Percentiles rank a stretch among this genome's conserved stretches.
These are phyloP conservation scores for Casuarina glauca DNA, from an alignment of 306 rosid species.

Conservation along the genomic window DNA sequence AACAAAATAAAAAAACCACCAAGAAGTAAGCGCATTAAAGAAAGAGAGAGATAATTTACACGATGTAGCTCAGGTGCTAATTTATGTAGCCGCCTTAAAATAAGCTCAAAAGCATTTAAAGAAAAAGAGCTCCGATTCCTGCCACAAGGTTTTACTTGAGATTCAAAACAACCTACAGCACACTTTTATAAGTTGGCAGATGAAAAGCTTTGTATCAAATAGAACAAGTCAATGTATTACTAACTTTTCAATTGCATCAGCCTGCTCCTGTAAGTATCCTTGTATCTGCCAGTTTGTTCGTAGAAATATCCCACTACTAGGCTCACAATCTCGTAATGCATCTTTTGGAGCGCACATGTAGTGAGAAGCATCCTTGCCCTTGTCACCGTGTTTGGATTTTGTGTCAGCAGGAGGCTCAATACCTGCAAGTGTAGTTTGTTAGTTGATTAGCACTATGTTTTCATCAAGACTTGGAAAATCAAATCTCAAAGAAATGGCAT, in stretches of 20 bases:
- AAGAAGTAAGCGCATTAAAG: neutral
- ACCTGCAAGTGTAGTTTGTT: constrained; percentile 44
- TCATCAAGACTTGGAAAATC: constrained; percentile 24
- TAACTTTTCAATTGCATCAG: constrained; percentile 84
- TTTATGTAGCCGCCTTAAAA: constrained; percentile 75
- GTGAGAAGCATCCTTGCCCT: constrained; percentile 52
- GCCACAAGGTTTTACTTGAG: constrained; percentile 29
- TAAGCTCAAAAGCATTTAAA: constrained; percentile 68
- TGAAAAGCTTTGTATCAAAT: constrained; percentile 11
- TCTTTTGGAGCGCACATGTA: constrained; percentile 53
- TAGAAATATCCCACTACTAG: constrained; percentile 58
- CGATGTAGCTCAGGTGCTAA: constrained; percentile 96
- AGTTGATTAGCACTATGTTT: constrained; percentile 13
- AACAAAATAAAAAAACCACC: constrained; percentile 6
- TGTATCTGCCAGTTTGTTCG: constrained; percentile 91
- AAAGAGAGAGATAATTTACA: constrained; percentile 39
- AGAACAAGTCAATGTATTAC: constrained; percentile 17
- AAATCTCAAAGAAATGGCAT: constrained; percentile 18
- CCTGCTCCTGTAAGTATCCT: constrained; percentile 92
- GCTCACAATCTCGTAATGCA: constrained; percentile 50
- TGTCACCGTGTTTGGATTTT: constrained; percentile 49
- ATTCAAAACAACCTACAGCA: constrained; percentile 22
- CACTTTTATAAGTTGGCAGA: constrained; percentile 14
- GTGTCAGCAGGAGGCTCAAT: constrained; percentile 59
- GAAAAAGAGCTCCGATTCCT: constrained; percentile 75